Evolutionary conservation across 2,329 filamentous ascomycete species (phyloP).

Genomic region (Epichloe gansuensis): DNA sequence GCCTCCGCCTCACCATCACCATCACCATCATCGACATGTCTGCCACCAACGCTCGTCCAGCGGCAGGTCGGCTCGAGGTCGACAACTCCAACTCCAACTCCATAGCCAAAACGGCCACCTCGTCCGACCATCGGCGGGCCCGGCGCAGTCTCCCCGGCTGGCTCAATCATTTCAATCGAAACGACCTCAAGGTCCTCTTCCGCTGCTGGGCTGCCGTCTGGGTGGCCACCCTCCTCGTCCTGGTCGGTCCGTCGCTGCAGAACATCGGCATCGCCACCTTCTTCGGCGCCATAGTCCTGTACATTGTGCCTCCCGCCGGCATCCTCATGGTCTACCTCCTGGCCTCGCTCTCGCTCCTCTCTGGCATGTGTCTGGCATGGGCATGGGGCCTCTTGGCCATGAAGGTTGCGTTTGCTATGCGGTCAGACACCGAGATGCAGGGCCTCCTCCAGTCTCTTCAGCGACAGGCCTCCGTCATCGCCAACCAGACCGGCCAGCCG

Average conservation of each 20-base stretch:
- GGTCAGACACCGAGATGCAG: slow-evolving; percentile 25
- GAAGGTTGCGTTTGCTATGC: slow-evolving; percentile 32
- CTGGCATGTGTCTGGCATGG: slow-evolving; percentile 35
- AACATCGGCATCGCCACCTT: slow-evolving; percentile 32
- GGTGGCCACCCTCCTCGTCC: slow-evolving; percentile 31
- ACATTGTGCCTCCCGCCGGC: slow-evolving; percentile 31
- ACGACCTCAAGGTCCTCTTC: slow-evolving; percentile 32
- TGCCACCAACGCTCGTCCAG: not conserved
- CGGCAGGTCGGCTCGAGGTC: not conserved
- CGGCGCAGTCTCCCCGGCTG: slow-evolving; percentile 15
- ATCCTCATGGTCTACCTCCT: slow-evolving; percentile 34
- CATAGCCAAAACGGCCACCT: not conserved
- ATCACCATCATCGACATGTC: not conserved
- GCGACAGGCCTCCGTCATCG: slow-evolving; percentile 21
- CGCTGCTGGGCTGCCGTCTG: slow-evolving; percentile 34
- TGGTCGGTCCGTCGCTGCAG: slow-evolving; percentile 29
- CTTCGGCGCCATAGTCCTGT: slow-evolving; percentile 28
- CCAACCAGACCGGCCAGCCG: slow-evolving; percentile 14
- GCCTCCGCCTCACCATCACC: too few relatives aligned
- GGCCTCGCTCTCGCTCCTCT: slow-evolving; percentile 26
- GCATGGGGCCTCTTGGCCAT: slow-evolving; percentile 35
- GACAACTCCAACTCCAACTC: not conserved
- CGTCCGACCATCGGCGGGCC: not conserved
- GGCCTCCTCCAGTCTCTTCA: slow-evolving; percentile 21
- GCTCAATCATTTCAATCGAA: slow-evolving; percentile 32